These are phyloP conservation scores for Isochrysis galbana DNA, from an alignment of 78 protist genomes.

Conservation along the genomic window DNA sequence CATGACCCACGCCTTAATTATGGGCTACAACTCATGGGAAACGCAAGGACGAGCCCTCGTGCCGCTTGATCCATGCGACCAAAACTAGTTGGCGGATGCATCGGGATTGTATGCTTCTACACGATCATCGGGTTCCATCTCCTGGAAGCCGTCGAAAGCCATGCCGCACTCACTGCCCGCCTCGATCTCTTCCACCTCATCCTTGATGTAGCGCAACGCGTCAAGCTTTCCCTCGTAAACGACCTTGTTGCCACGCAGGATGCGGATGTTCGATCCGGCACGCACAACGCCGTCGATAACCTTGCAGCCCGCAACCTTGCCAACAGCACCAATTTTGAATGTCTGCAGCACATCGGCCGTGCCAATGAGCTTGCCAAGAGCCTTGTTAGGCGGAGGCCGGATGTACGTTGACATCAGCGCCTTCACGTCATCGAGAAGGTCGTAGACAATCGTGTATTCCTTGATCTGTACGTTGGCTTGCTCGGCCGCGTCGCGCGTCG, in stretches of 20 bases:
- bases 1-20: no score
- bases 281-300: neutral
- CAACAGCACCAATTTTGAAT: neutral
- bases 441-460: neutral
- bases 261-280: neutral
- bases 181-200: neutral
- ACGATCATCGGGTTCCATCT: neutral
- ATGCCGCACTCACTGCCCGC: constrained; percentile 17
- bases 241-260: neutral
- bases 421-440: neutral
- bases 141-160: neutral
- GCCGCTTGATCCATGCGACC: no score
- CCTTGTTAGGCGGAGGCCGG: neutral
- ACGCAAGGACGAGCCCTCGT: no score
- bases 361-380: neutral
- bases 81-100: no score
- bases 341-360: neutral
- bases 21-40: no score
- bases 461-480: neutral
- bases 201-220: neutral
- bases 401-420: neutral
- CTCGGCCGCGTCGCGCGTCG: neutral
- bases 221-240: constrained; percentile 3
- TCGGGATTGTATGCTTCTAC: neutral
- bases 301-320: constrained; percentile 9